Evolutionary conservation across 2,329 filamentous ascomycete species (phyloP).

Genomic region (Dactylellina cionopaga): DNA sequence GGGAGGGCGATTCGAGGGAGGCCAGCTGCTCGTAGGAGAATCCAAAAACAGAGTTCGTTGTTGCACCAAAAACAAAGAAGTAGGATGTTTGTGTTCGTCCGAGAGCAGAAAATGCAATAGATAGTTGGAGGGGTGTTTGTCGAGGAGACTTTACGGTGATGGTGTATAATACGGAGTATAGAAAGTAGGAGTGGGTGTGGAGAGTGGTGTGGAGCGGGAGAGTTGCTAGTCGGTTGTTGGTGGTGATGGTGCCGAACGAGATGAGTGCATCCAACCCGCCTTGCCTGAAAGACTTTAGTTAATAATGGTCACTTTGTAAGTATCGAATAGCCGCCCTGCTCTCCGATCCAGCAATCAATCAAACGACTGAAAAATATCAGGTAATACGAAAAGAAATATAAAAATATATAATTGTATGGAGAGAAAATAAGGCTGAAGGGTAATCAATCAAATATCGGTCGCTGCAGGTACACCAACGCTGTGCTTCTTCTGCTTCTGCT

Average conservation of each 20-base stretch:
- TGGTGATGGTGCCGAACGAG: constrained; percentile 30
- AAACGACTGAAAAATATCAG: background rate
- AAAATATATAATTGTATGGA: background rate
- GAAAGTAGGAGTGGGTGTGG: background rate
- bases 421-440: constrained; percentile 20
- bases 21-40: constrained; percentile 3
- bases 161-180: background rate
- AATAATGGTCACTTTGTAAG: background rate
- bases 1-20: constrained; percentile 7
- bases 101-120: background rate
- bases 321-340: constrained; percentile 39
- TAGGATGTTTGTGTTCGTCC: too few relatives aligned
- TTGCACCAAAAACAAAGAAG: background rate
- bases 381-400: background rate
- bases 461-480: constrained; percentile 23
- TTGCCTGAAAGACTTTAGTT: too few relatives aligned
- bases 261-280: constrained; percentile 36
- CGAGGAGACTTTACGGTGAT: background rate
- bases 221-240: constrained; percentile 14
- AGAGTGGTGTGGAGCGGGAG: constrained; percentile 2
- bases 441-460: constrained; percentile 1
- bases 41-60: too few relatives aligned
- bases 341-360: constrained; percentile 11
- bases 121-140: background rate
- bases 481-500: too few relatives aligned